phyloP scores from a whole-genome alignment of 805 yeast genomes.

The Torulaspora delbrueckii region DNA sequence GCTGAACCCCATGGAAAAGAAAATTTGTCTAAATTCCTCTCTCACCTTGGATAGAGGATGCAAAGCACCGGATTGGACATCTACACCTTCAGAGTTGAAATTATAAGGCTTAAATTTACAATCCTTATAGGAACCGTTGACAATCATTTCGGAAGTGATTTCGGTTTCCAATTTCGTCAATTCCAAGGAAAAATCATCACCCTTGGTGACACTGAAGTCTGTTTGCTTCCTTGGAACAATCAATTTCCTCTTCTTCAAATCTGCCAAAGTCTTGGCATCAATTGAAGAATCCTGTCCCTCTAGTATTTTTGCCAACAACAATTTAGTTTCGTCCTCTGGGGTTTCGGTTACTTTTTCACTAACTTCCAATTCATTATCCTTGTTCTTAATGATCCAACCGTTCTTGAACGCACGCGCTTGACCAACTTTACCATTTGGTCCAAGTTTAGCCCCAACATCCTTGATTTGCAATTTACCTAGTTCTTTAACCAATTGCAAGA shows the following conservation, averaged over 20 bases:
- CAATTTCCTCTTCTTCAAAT: constrained; percentile 92
- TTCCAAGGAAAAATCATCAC: constrained; percentile 75
- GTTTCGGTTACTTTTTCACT: constrained; percentile 42
- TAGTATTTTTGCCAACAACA: constrained; percentile 51
- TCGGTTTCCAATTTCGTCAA: constrained; percentile 86
- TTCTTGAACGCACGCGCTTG: constrained; percentile 97
- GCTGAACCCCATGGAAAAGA: constrained; percentile 95
- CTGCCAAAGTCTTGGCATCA: constrained; percentile 66
- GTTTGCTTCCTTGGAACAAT: constrained; percentile 63
- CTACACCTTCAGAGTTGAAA: constrained; percentile 90
- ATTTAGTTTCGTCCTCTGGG: constrained; percentile 57
- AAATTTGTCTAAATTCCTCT: constrained; percentile 96
- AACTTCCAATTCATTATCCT: constrained; percentile 64
- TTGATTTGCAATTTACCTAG: constrained; percentile 74
- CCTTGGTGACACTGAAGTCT: constrained; percentile 73
- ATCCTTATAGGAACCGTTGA: constrained; percentile 73
- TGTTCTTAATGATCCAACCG: constrained; percentile 90
- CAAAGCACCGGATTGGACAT: constrained; percentile 83
- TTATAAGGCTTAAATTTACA: constrained; percentile 91
- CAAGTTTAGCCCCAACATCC: constrained; percentile 69
- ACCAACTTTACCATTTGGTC: constrained; percentile 82
- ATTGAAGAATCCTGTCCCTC: constrained; percentile 20
- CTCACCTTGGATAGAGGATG: constrained; percentile 96
- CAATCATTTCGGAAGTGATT: constrained; percentile 88
- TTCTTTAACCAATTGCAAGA: constrained; percentile 68